Evolutionary conservation across 2,329 filamentous ascomycete species (phyloP).

Genomic region (Cladosporium sp.): DNA sequence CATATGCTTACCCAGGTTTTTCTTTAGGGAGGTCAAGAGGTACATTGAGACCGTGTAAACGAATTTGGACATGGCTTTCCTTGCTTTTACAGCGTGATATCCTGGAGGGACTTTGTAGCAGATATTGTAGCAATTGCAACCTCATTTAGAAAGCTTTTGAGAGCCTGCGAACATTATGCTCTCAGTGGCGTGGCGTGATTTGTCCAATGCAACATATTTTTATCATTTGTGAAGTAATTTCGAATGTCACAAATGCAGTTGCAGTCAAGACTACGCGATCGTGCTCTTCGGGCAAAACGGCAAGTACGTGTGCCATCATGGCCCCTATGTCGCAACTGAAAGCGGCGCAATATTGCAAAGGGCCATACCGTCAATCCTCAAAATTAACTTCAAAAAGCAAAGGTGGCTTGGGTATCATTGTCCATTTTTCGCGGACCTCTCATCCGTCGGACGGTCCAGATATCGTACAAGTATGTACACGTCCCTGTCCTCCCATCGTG

Average conservation of each 20-base stretch:
- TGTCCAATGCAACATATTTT: background rate
- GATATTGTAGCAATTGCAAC: conserved; percentile 2
- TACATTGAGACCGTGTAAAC: conserved; percentile 43
- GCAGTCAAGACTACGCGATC: background rate
- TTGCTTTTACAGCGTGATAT: background rate
- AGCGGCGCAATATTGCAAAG: background rate
- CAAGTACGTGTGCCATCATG: background rate
- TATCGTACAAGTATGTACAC: conserved; percentile 23
- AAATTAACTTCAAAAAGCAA: background rate
- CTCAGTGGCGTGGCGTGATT: background rate
- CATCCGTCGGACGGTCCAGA: conserved; percentile 13
- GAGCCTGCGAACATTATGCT: background rate
- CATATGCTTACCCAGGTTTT: conserved; percentile 21
- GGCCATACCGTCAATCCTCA: background rate
- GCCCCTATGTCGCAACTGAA: background rate
- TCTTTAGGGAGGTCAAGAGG: conserved; percentile 40
- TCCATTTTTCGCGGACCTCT: conserved; percentile 16
- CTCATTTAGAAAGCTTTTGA: background rate
- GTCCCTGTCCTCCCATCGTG: conserved; percentile 1
- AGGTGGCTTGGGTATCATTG: conserved; percentile 20
- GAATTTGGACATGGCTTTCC: background rate
- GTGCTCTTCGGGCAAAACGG: background rate
- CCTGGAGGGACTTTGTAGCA: conserved; percentile 6
- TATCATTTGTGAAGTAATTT: background rate
- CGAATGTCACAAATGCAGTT: background rate